Base-by-base conservation (phyloP, 2,329 filamentous ascomycete species). In the Penicillium crustosum region DNA sequence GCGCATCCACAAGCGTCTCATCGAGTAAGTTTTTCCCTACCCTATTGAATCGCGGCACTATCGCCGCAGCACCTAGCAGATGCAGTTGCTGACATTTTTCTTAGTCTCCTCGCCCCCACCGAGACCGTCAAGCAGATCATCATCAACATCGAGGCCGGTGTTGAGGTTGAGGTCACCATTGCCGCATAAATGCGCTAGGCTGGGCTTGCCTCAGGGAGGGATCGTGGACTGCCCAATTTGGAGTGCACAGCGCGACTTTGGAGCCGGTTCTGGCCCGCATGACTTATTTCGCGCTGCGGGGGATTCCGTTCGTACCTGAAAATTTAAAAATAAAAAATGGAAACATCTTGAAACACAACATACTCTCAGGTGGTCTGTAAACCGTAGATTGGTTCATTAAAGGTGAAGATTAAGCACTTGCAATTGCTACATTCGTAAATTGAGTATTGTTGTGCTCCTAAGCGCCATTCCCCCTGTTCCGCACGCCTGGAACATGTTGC, bases 1-100 rank as follows among this genome's bases (percentile, higher is more conserved):
- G 92, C 89, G 93, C 83, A 96, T 97, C 79, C 92, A 97, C 88
- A 97, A 97, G 89, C 90, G 93, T 73, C 86, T 97, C 77, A 97
- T 97, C 77, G 93, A 96, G 87, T 90, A 78, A 73, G 87, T 85
- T 44, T 41, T 51, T 12, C 49, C 54, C 45, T 4, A 10, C 45
- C 39, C 33, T 31, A 21, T 35, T 17, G 0, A n/a, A 12, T n/a
- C 12, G 15, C 6, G 12, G 50, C 31, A 17, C 36, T 15, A 23
- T 41, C n/a, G 42, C 10, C 19, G 10, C 21, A 3, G 12, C 6
- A 33, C 12, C 10, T 36, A 15, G 3, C 17, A 21, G 36, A 43
- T 39, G 9, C 31, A 39, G 33, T 54, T 36, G 53, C 67, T 68
- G 49, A 68, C 54, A 29, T 29, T 29, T 9, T 42, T 45, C 12